These are phyloP conservation scores for Tricholoma sp. DNA, from an alignment of 768 basidiomycete genomes.

Conservation along the genomic window DNA sequence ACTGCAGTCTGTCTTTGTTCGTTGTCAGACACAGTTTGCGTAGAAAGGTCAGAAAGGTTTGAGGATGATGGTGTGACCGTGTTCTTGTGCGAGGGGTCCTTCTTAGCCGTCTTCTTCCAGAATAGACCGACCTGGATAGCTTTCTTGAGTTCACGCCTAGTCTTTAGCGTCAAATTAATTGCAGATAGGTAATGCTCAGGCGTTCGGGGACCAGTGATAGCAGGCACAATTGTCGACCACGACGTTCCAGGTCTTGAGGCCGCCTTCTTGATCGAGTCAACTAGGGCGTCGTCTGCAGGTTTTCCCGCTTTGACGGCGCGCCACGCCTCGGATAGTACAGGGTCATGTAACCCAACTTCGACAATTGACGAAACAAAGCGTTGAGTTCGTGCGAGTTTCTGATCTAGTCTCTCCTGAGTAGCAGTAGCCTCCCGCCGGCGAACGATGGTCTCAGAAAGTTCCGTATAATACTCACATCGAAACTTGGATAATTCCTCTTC, in stretches of 20 bases:
- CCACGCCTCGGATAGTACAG: constrained; percentile 26
- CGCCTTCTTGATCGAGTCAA: constrained; percentile 39
- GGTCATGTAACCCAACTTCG: constrained; percentile 29
- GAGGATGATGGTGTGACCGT: constrained; percentile 16
- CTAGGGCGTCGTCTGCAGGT: constrained; percentile 35
- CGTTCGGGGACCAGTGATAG: constrained; percentile 25
- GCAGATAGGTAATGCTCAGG: constrained; percentile 29
- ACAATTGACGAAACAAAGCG: constrained; percentile 33
- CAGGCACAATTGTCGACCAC: constrained; percentile 38
- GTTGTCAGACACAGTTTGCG: constrained; percentile 11
- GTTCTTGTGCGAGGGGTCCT: constrained; percentile 8
- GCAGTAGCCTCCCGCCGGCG: constrained; percentile 14
- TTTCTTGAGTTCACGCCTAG: constrained; percentile 26
- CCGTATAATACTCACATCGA: constrained; percentile 22
- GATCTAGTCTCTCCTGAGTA: constrained; percentile 22
- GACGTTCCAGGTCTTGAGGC: constrained; percentile 31
- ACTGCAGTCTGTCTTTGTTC: constrained; percentile 22
- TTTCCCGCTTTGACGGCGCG: constrained; percentile 24
- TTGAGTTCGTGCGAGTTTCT: constrained; percentile 26
- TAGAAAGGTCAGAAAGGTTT: constrained; percentile 12
- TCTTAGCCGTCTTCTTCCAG: constrained; percentile 33
- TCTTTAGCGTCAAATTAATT: constrained; percentile 26
- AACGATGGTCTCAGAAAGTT: constrained; percentile 23
- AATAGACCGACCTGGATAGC: constrained; percentile 30
- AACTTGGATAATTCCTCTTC: constrained; percentile 24